A percentile compares a stretch with the other conserved stretches of the same genome.
Conservation (phyloP, 495 filamentous ascomycete genomes). For the Penicillium turbatum region DNA sequence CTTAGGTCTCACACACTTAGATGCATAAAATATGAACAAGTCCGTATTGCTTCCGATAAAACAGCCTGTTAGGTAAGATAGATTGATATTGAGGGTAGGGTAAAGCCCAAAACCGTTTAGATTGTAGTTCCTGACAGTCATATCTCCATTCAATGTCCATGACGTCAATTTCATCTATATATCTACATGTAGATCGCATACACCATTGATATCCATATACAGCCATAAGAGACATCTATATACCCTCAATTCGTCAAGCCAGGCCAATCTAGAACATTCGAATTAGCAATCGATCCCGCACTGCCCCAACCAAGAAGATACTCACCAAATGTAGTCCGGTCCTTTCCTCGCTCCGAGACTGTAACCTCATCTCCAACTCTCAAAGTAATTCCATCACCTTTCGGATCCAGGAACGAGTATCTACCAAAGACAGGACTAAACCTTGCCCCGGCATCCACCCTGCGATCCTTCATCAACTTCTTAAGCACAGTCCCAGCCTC, state of each 20-base stretch:
- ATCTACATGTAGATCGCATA: too few species aligned
- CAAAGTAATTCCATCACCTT: constrained; percentile 34
- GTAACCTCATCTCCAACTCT: constrained; percentile 67
- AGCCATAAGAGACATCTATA: not conserved
- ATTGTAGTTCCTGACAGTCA: not conserved
- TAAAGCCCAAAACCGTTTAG: too few species aligned
- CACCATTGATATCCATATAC: not conserved
- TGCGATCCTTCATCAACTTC: constrained; percentile 69
- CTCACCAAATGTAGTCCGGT: constrained; percentile 59
- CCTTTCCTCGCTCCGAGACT: constrained; percentile 56
- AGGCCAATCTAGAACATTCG: constrained; percentile 23
- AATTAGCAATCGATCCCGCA: constrained; percentile 2
- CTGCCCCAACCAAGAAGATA: constrained; percentile 11
- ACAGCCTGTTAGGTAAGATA: too few species aligned
- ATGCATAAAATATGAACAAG: too few species aligned
- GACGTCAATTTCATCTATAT: not conserved
- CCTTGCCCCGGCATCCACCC: constrained; percentile 69
- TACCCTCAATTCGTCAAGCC: constrained; percentile 19
- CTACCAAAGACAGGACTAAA: constrained; percentile 81
- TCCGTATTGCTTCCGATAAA: too few species aligned
- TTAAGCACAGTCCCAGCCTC: constrained; percentile 68
- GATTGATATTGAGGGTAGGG: too few species aligned
- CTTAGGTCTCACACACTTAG: not conserved
- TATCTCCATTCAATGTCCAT: not conserved
- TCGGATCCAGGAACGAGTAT: constrained; percentile 61